Percentiles rank a stretch among this genome's conserved stretches.
phyloP scores from a whole-genome alignment of 2,329 filamentous ascomycete genomes.

The Aspergillus puulaauensis region DNA sequence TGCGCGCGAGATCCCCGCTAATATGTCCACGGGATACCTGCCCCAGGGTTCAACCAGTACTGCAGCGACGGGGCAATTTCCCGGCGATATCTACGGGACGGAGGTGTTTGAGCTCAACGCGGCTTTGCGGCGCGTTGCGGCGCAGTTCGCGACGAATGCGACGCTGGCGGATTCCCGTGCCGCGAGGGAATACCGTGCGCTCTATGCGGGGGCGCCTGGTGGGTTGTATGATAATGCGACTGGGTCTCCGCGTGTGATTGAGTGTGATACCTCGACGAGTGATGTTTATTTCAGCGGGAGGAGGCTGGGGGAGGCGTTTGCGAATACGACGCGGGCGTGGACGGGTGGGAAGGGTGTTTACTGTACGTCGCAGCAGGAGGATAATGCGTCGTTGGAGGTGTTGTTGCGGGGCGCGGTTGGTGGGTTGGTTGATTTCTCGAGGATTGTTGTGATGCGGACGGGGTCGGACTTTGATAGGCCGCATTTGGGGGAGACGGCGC shows the following conservation, averaged over 20 bases:
- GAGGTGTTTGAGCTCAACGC: constrained; percentile 69
- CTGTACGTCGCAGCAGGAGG: constrained; percentile 72
- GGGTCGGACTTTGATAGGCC: constrained; percentile 72
- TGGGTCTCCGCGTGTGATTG: constrained; percentile 55
- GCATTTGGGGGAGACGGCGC: constrained; percentile 56
- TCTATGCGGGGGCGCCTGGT: constrained; percentile 43
- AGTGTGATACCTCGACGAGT: constrained; percentile 67
- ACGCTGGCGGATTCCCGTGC: constrained; percentile 52
- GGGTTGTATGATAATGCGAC: constrained; percentile 44
- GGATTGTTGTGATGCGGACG: constrained; percentile 68
- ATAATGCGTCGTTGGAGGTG: constrained; percentile 67
- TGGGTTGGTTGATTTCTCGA: constrained; percentile 62
- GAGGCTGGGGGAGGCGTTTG: constrained; percentile 62
- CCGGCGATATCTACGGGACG: constrained; percentile 62
- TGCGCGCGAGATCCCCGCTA: constrained; percentile 63
- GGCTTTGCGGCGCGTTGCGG: constrained; percentile 56
- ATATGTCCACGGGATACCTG: constrained; percentile 68
- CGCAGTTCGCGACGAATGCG: constrained; percentile 51
- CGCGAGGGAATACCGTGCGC: constrained; percentile 54
- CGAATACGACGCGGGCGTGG: constrained; percentile 61
- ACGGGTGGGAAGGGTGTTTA: constrained; percentile 69
- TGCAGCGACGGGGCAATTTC: constrained; percentile 52
- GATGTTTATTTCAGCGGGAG: constrained; percentile 70
- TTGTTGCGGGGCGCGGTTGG: constrained; percentile 60
- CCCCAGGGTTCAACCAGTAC: constrained; percentile 55